Base-by-base conservation (phyloP, 805 yeast species). In the Jamesozyma rosinii region DNA sequence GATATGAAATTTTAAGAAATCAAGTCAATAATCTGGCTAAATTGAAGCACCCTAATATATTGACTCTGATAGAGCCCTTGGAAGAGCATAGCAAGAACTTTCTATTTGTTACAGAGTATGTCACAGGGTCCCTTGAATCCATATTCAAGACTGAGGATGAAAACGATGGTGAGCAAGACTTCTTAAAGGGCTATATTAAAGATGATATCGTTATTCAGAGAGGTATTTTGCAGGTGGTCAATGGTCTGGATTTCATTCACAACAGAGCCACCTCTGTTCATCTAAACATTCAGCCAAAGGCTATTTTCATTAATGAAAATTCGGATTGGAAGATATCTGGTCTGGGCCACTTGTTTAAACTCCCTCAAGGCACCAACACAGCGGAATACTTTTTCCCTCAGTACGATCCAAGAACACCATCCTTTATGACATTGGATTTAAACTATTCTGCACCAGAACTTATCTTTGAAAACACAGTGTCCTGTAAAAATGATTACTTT, bases 291-390 rank as follows among this genome's bases (percentile, higher is more conserved):
- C 79, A 79, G 49, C 98, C 98, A 1, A 67, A 74, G 8, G 76
- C 95, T 0, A 70, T 92, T 1, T 75, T 83, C 44, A 74, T 90
- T 17, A 89, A 83, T 51, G 82, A 78, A 33, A 83, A 79, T 50
- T 89, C 94, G 4, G 97, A 92, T 64, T 92, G 98, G 97, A 92
- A 90, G 60, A 59, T 92, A 2, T 74, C 83, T 5, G 97, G 97
- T 0, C 72, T 92, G 46, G 80, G 70, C 0, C 69, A 75, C 41
- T 64, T 75, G 40, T 48, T 59, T 4, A 67, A 66, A 40, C 49
- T 75, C 66, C 55, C 74, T 66, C 59, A 75, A 68, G 55, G 84
- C 68, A 51, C 61, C 36, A 75, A 72, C 14, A 54, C 76, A 11
- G 72, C 71, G 3, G 86, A 79, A 44, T 83, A 70, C 57, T 79